Conservation (phyloP, 2,329 filamentous ascomycete species). For the Colletotrichum scovillei region DNA sequence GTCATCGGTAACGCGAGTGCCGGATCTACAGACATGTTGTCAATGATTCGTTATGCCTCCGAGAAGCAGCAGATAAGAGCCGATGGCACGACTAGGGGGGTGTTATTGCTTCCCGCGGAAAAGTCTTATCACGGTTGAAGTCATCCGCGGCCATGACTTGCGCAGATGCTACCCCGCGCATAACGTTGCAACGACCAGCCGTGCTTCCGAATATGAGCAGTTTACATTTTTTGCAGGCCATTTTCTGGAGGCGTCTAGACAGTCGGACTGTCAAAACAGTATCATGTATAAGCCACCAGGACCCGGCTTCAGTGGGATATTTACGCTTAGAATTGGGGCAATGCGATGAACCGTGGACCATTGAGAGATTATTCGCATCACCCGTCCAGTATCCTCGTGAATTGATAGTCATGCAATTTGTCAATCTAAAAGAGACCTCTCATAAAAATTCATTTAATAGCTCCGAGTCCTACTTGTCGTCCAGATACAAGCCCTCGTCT, state of each 20-base stretch:
- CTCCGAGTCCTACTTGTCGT: not conserved
- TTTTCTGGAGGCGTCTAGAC: no score
- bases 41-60: not conserved
- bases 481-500: constrained; percentile 23
- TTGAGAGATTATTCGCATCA: no score
- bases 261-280: no score
- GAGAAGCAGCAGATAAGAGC: constrained; percentile 16
- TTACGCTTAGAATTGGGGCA: no score
- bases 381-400: not conserved
- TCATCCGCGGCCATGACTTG: constrained; percentile 13
- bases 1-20: not conserved
- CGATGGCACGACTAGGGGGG: not conserved
- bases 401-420: not conserved
- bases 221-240: not conserved
- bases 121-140: constrained; percentile 17
- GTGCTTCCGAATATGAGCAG: not conserved
- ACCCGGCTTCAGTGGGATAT: no score
- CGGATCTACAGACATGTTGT: not conserved
- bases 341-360: no score
- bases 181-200: not conserved
- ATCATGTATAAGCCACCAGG: no score
- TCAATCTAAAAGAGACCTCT: no score
- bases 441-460: no score
- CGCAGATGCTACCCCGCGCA: not conserved
- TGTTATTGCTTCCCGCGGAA: constrained; percentile 1